Base-by-base conservation (phyloP, 306 rosid species). In the Vigna reflexopilosa region DNA sequence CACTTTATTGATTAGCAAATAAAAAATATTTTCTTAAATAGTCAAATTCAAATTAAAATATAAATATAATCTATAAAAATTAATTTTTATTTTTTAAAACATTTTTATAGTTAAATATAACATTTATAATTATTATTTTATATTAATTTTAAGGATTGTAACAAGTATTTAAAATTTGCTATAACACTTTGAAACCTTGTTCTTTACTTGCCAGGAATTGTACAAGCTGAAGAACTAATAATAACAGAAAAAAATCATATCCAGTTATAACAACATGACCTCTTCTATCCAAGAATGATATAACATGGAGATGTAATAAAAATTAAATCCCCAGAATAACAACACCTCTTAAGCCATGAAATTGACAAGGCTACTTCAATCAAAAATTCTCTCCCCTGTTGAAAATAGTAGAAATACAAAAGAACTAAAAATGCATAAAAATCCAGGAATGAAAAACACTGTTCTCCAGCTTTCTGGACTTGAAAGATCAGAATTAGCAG, bases 371-470 rank as follows among this genome's bases (percentile, higher is more conserved):
- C 70, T 45, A 81, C 57, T 87, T 93, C 94, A 96, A 54, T 96
- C 94, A 86, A 96, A 93, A 87, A 93, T 85, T 75, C 98, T 91
- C 90, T 96, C 98, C 55, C 98, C 99, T 0, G 98, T 96, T 16
- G 99, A 91, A 80, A 93, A 96, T 51, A 87, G 67, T 42, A 91
- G 13, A 82, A 96, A 96, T 63, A 93, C 78, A 20, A 93, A 13
- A 56, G 97, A 87, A 84, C 99, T 93, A 59, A 91, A 75, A 76
- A 91, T 83, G 85, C 99, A 96, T 68, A 93, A 89, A 66, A 96
- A 49, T 26, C 98, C 99, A 1, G 99, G 98, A 55, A 96, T 91
- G 62, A 69, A 71, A 79, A 96, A 96, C 78, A 96, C 99, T 15
- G 80, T 64, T 64, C 85, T 88, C 99, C 99, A 96, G 90, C 93